These are phyloP conservation scores for Sextonia rubra DNA, from an alignment of 164 flowering plant genomes.

Conservation along the genomic window DNA sequence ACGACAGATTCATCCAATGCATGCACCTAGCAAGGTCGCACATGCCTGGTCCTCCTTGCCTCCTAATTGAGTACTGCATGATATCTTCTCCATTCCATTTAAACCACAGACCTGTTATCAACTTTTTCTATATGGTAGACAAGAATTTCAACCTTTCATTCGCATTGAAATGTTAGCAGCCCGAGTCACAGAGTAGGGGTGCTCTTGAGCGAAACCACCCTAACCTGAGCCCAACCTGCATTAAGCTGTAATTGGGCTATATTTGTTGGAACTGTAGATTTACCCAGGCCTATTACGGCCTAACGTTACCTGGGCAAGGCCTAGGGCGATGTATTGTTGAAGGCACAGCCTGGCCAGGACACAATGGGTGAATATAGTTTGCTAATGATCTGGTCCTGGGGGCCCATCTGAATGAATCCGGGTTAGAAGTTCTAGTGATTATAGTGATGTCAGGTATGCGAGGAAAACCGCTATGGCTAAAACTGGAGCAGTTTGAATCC, in stretches of 20 bases:
- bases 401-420: too few species aligned
- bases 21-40: neutral
- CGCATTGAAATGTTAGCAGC: neutral
- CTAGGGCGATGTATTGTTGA: too few species aligned
- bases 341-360: too few species aligned
- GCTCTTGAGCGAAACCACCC: too few species aligned
- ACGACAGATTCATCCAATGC: neutral
- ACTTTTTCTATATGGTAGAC: neutral
- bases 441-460: too few species aligned
- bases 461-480: too few species aligned
- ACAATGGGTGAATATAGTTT: too few species aligned
- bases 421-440: too few species aligned
- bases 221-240: neutral
- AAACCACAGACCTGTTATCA: slow-evolving; percentile 18
- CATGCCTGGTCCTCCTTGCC: neutral
- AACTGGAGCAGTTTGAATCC: too few species aligned
- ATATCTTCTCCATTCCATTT: slow-evolving; percentile 14
- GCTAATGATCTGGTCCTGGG: too few species aligned
- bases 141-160: neutral
- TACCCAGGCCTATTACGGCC: too few species aligned
- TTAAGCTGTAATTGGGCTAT: neutral
- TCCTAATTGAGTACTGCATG: slow-evolving; percentile 6
- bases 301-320: too few species aligned
- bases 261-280: neutral
- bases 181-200: neutral